Evolutionary conservation across 139 green algal genomes (phyloP), one percentile per base, ranked within the genome.

Genomic region (Tetraselmis chui): DNA sequence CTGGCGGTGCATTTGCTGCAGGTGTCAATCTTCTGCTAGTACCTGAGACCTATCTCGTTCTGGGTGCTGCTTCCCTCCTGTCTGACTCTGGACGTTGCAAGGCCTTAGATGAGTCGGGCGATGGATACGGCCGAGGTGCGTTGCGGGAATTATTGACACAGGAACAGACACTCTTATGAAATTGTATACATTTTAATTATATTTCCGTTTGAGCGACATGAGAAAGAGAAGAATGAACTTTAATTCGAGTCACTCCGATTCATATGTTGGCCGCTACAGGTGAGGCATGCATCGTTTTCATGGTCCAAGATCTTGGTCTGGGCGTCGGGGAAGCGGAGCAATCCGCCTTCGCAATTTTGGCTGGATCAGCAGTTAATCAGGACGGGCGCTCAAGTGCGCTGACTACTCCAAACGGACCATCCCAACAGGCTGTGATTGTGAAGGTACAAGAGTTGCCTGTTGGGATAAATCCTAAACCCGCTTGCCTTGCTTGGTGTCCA

Each of bases 401-500:
- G 59, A 97, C 94, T 0, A 94, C 95, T 5, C 95, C 95, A 58
- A 97, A 95, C 83, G 95, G 94, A 0, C 93, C 94, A 2, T 90
- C 93, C 26, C 95, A 98, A 87, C 89, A 95, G 84, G 85, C 82
- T 26, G 93, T 97, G 30, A 88, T 97, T 0, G 18, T 67, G 45
- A 67, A 67, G 45, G 45, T 67, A 18, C n/a, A n/a, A n/a, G n/a
- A n/a, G n/a, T n/a, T n/a, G n/a, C n/a, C n/a, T n/a, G n/a, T n/a
- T n/a, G n/a, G n/a, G n/a, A n/a, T n/a, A n/a, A n/a, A n/a, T n/a
- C n/a, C 24, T 84, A 2, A 23, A 74, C 29, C 23, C 30, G 30
- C 76, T 31, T 25, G 58, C 25, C 29, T 26, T 85, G 59, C 59
- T 27, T 31, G 22, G 81, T 1, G 30, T 1, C 2, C 77, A 90